Evolutionary conservation across 768 basidiomycete genomes (phyloP).

Genomic region (Mycena sanguinolenta): DNA sequence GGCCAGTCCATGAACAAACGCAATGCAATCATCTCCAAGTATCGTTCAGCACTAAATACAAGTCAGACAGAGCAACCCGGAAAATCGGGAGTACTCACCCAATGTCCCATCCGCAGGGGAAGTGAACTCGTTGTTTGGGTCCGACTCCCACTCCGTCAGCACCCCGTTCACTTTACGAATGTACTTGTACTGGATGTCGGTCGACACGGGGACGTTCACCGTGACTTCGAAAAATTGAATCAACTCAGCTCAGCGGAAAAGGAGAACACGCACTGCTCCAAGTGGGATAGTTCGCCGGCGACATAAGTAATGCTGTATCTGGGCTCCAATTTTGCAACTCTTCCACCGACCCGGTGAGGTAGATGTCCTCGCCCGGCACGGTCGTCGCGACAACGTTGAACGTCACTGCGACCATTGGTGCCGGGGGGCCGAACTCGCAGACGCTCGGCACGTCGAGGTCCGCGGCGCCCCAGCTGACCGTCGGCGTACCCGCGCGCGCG

Average conservation of each 20-base stretch:
- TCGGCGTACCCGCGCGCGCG: constrained; percentile 62
- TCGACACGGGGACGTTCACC: constrained; percentile 68
- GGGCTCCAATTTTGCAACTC: constrained; percentile 74
- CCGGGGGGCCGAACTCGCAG: constrained; percentile 52
- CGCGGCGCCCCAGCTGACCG: constrained; percentile 75
- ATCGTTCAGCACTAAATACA: constrained; percentile 4
- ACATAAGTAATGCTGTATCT: constrained; percentile 66
- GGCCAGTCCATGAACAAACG: too few species aligned
- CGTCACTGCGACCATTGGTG: constrained; percentile 58
- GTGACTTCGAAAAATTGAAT: constrained; percentile 59
- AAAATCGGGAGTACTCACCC: not conserved
- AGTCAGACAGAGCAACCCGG: not conserved
- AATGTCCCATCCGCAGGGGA: constrained; percentile 59
- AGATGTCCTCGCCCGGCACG: constrained; percentile 75
- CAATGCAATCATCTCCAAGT: constrained; percentile 15
- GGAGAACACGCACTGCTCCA: constrained; percentile 73
- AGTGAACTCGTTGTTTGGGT: constrained; percentile 69
- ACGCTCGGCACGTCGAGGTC: constrained; percentile 62
- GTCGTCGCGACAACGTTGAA: constrained; percentile 78
- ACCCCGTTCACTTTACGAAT: constrained; percentile 67
- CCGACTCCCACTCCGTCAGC: constrained; percentile 74
- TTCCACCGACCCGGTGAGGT: constrained; percentile 70
- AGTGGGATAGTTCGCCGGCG: constrained; percentile 70
- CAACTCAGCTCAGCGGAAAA: too few species aligned
- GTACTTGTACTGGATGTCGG: constrained; percentile 78